phyloP scores from a whole-genome alignment of 202 grass and related monocot species.

The Setaria italica region DNA sequence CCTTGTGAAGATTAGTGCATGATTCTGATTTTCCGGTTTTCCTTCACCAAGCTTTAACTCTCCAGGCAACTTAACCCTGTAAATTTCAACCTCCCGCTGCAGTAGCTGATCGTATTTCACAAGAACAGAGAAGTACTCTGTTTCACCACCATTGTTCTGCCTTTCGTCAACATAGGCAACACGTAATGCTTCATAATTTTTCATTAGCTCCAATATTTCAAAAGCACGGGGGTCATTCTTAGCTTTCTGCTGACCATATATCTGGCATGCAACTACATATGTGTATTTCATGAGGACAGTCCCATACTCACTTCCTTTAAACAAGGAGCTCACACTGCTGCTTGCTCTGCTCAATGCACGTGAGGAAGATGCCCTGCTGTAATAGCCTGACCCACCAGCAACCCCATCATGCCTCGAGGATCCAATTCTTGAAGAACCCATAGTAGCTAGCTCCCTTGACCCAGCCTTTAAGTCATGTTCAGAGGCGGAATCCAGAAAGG shows the following conservation, averaged over 20 bases:
- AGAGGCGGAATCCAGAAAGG: slow-evolving; percentile 92
- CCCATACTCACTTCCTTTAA: slow-evolving; percentile 94
- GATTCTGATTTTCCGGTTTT: slow-evolving; percentile 95
- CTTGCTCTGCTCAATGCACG: slow-evolving; percentile 67
- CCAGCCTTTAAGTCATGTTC: slow-evolving; percentile 86
- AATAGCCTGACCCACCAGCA: slow-evolving; percentile 56
- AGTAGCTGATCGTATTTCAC: slow-evolving; percentile 84
- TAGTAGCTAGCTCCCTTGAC: slow-evolving; percentile 68
- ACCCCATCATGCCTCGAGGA: slow-evolving; percentile 54
- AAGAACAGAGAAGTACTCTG: slow-evolving; percentile 83
- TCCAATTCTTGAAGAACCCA: slow-evolving; percentile 61
- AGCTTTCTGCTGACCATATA: slow-evolving; percentile 92
- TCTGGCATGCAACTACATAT: slow-evolving; percentile 98
- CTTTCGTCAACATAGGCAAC: slow-evolving; percentile 96
- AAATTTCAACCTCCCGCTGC: slow-evolving; percentile 90
- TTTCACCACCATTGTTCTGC: slow-evolving; percentile 48
- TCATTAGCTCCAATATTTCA: slow-evolving; percentile 97
- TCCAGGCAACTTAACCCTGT: slow-evolving; percentile 83
- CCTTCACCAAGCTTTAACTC: slow-evolving; percentile 90
- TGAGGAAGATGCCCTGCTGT: slow-evolving; percentile 60
- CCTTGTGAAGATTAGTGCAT: slow-evolving; percentile 96
- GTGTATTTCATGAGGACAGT: slow-evolving; percentile 98
- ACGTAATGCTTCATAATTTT: slow-evolving; percentile 89
- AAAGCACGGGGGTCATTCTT: slow-evolving; percentile 82
- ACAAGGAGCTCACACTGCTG: slow-evolving; percentile 76